These are phyloP conservation scores for Sarocladium kiliense DNA, from an alignment of 2,329 filamentous ascomycete species.

Conservation along the genomic window DNA sequence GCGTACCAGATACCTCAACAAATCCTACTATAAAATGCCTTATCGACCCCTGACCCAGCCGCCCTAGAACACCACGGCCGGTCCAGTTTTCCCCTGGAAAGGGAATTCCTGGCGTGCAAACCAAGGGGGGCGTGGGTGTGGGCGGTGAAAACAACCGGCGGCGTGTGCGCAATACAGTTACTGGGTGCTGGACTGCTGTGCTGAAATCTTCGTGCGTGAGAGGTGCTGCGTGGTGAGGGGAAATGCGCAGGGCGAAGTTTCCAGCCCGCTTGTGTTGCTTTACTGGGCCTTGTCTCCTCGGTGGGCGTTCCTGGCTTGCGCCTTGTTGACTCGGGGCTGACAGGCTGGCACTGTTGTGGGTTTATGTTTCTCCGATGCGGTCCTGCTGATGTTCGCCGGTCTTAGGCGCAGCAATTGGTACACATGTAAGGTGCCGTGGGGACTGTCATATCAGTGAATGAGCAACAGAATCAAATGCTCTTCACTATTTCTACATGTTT, in stretches of 20 bases:
- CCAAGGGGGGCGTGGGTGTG: not conserved
- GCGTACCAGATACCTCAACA: not conserved
- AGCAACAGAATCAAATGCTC: not conserved
- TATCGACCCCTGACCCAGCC: not conserved
- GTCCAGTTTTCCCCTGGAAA: not conserved
- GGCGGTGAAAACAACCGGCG: not conserved
- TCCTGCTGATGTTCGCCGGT: no score
- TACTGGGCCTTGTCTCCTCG: not conserved
- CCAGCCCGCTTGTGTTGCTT: slow-evolving; percentile 10
- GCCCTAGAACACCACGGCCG: not conserved
- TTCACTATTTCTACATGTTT: not conserved
- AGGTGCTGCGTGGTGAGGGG: slow-evolving; percentile 19
- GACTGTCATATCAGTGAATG: no score
- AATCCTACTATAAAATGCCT: not conserved
- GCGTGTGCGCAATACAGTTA: not conserved
- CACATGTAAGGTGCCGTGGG: no score
- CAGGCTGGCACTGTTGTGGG: not conserved
- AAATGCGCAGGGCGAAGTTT: slow-evolving; percentile 18
- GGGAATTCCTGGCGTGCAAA: not conserved
- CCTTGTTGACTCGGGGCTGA: not conserved
- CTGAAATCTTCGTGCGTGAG: slow-evolving; percentile 17
- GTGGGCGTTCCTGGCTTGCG: not conserved
- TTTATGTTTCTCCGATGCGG: not conserved
- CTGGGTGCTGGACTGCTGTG: slow-evolving; percentile 13
- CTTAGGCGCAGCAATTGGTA: no score